A percentile compares a stretch with the other conserved stretches of the same genome.
These are phyloP conservation scores for Mycena kentingensis DNA, from an alignment of 768 basidiomycete genomes.

Conservation along the genomic window DNA sequence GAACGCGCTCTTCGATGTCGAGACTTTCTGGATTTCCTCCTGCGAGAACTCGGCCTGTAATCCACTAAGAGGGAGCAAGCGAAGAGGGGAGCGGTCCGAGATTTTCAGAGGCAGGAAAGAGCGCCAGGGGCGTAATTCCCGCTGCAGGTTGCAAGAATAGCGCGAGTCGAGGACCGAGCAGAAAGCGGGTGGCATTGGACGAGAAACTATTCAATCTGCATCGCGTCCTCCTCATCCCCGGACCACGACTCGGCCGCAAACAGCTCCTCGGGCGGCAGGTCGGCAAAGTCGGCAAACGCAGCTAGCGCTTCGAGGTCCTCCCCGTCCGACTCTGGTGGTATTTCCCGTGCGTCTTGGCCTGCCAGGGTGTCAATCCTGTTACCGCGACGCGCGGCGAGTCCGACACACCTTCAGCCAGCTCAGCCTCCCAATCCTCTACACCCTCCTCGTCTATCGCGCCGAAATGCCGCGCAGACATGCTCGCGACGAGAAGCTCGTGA, in stretches of 20 bases:
- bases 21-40: no score
- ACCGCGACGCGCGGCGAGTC: background rate
- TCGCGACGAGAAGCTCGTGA: background rate
- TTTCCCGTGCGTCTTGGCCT: background rate
- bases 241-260: background rate
- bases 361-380: background rate
- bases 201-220: no score
- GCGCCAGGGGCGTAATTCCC: no score
- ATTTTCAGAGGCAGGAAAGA: no score
- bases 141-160: no score
- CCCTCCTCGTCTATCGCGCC: background rate
- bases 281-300: background rate
- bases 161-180: no score
- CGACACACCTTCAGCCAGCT: background rate
- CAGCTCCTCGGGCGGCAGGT: background rate
- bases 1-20: no score
- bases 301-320: background rate
- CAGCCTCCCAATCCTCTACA: background rate
- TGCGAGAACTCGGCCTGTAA: no score
- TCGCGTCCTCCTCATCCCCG: background rate
- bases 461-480: background rate
- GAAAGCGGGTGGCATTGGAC: no score
- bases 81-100: no score
- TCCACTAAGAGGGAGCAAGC: no score
- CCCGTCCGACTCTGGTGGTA: background rate